Base-by-base conservation (phyloP, 2,329 filamentous ascomycete species). In the Colletotrichum salicis region DNA sequence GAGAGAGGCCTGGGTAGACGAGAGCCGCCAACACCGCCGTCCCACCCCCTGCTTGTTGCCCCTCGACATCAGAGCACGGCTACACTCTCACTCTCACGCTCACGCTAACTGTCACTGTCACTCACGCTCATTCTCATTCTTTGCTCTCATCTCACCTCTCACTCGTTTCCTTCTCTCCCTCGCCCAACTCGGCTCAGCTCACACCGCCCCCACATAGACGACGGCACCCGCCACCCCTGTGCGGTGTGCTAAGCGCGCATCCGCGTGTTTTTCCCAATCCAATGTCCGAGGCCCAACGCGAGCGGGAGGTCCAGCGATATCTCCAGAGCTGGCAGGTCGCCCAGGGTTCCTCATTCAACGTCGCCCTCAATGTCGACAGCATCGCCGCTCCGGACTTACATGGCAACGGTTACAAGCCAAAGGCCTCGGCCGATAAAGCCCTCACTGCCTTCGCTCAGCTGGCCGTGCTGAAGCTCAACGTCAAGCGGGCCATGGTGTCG, bases 361-460 rank as follows among this genome's bases (percentile, higher is more conserved):
- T 80, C 37, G 79, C 78, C 48, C 75, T 76, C 73, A 80, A 76
- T 63, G 76, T 80, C 56, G 79, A 79, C 62, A 75, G 74, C 67
- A 79, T 80, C 72, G 75, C 59, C 67, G 61, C 79, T 71, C 11
- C 84, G n/a, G 59, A 75, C 41, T 37, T 75, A 62, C 74, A 76
- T 41, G 76, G 73, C 67, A 64, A 64, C 13, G 86, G 58, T 78
- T 84, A 76, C 73, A 75, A 54, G 45, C 78, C 80, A 6, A 75
- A 77, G 41, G 75, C 78, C n/a, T 82, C 80, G 8, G 76, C 79
- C 64, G 82, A 83, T 72, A 79, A 78, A 59, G 76, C 80, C 5
- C 78, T 87, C 22, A 85, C 84, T 0, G 82, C 84, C 4, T 84
- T 86, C 67, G 85, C 86, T 5, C 87, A 89, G 76, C 80, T 89